Percentiles rank a stretch among this genome's conserved stretches.
phyloP scores from a whole-genome alignment of 345 rosid species.

The Aquilaria malaccensis region DNA sequence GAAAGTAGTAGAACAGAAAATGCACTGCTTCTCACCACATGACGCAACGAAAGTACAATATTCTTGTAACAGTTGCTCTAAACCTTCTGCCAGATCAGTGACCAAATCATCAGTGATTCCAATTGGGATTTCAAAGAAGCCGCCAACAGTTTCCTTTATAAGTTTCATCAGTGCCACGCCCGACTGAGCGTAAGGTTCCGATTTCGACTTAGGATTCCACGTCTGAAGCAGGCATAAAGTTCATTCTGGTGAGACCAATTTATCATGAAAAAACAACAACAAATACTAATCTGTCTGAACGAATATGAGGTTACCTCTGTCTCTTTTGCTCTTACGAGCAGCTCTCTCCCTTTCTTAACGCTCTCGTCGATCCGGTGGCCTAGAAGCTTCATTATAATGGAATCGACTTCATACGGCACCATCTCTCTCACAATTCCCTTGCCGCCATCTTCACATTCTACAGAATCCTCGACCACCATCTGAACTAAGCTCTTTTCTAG shows the following conservation, averaged over 20 bases:
- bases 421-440: slow-evolving; percentile 68
- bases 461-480: slow-evolving; percentile 84
- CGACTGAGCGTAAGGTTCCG: slow-evolving; percentile 80
- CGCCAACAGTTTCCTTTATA: slow-evolving; percentile 56
- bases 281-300: background rate
- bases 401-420: slow-evolving; percentile 84
- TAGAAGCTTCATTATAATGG: slow-evolving; percentile 41
- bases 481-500: slow-evolving; percentile 80
- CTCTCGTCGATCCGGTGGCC: slow-evolving; percentile 66
- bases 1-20: background rate
- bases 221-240: slow-evolving; percentile 35
- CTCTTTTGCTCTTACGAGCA: slow-evolving; percentile 52
- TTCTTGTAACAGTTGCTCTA: slow-evolving; percentile 60
- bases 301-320: slow-evolving; percentile 51
- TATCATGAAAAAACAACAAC: background rate
- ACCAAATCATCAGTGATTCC: slow-evolving; percentile 73
- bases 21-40: slow-evolving; percentile 47
- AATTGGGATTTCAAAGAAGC: slow-evolving; percentile 76
- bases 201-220: slow-evolving; percentile 93
- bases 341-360: slow-evolving; percentile 35
- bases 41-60: slow-evolving; percentile 67
- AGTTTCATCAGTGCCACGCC: slow-evolving; percentile 60
- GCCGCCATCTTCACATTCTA: slow-evolving; percentile 84
- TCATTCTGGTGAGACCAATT: background rate
- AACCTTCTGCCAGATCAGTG: slow-evolving; percentile 62